Percentiles rank a stretch among this genome's conserved stretches.
phyloP scores from a whole-genome alignment of 805 yeast genomes.

The Grigorovia yakushimaensis region DNA sequence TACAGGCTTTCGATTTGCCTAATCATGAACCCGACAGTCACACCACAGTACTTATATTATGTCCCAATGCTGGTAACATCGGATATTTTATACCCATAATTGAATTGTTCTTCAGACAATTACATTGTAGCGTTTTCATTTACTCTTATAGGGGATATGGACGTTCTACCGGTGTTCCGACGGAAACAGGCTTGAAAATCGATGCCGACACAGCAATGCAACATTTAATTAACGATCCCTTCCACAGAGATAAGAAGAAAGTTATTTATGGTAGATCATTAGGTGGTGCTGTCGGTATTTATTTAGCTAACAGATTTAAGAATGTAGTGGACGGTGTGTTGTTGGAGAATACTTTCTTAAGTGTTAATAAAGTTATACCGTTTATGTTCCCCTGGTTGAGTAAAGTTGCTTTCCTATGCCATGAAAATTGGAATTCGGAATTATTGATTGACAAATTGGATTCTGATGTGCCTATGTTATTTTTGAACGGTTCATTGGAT shows the following conservation, averaged over 20 bases:
- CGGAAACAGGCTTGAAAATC: constrained; percentile 67
- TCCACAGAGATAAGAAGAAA: constrained; percentile 39
- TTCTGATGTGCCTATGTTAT: constrained; percentile 50
- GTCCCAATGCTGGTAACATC: constrained; percentile 95
- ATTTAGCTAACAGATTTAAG: constrained; percentile 56
- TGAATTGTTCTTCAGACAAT: constrained; percentile 47
- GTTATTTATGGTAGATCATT: constrained; percentile 79
- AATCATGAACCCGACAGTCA: constrained; percentile 26
- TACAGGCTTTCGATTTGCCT: constrained; percentile 50
- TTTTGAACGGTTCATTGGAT: constrained; percentile 66
- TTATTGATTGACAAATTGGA: constrained; percentile 42
- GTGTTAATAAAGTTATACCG: constrained; percentile 61
- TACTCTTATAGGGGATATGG: constrained; percentile 93
- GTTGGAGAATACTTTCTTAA: constrained; percentile 78
- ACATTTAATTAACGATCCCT: constrained; percentile 43
- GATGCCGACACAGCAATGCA: constrained; percentile 71
- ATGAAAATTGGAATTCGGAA: constrained; percentile 80
- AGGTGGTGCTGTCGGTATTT: constrained; percentile 92
- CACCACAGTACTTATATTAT: constrained; percentile 61
- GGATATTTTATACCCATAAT: constrained; percentile 85
- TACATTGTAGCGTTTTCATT: constrained; percentile 69
- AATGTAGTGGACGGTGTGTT: constrained; percentile 50
- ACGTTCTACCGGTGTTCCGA: constrained; percentile 60
- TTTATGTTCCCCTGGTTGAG: constrained; percentile 62
- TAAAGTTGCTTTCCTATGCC: constrained; percentile 51